These are phyloP conservation scores for Crithidia acanthocephali DNA, from an alignment of 208 protist genomes.

Conservation along the genomic window DNA sequence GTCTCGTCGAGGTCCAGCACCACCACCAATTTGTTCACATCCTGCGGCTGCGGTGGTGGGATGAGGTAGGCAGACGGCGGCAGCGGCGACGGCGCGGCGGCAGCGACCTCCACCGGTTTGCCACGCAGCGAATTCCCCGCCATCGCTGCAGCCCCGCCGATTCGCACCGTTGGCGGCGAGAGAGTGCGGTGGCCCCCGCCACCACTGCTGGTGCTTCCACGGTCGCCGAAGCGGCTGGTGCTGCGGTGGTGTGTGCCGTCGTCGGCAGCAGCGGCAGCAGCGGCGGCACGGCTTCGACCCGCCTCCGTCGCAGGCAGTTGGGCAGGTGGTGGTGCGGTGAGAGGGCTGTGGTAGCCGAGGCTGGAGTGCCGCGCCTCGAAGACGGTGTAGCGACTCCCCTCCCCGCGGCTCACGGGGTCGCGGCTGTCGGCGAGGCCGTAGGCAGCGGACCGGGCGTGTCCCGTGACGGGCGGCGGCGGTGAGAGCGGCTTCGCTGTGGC, in stretches of 20 bases:
- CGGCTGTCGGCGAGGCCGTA: not conserved
- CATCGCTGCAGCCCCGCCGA: not conserved
- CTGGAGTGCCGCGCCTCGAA: slow-evolving; percentile 1
- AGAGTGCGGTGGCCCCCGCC: not conserved
- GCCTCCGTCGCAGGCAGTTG: not conserved
- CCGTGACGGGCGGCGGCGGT: slow-evolving; percentile 2
- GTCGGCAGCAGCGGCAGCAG: not conserved
- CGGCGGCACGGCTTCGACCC: not conserved
- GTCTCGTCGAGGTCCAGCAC: slow-evolving; percentile 92
- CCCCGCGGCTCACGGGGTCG: not conserved
- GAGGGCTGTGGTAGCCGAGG: not conserved
- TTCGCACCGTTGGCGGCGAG: not conserved
- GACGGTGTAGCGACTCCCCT: not conserved
- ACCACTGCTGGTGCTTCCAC: not conserved
- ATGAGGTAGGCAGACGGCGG: slow-evolving; percentile 44
- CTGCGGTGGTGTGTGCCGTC: not conserved
- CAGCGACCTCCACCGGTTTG: not conserved
- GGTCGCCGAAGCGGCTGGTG: not conserved
- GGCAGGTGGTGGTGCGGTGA: not conserved
- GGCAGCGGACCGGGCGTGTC: not conserved
- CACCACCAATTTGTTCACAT: slow-evolving; percentile 78
- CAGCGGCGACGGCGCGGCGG: not conserved
- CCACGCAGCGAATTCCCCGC: not conserved
- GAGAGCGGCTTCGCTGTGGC: not conserved
- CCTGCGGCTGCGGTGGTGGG: slow-evolving; percentile 43